Conservation (phyloP, 768 basidiomycete species). For the Hygrocybe punicea region DNA sequence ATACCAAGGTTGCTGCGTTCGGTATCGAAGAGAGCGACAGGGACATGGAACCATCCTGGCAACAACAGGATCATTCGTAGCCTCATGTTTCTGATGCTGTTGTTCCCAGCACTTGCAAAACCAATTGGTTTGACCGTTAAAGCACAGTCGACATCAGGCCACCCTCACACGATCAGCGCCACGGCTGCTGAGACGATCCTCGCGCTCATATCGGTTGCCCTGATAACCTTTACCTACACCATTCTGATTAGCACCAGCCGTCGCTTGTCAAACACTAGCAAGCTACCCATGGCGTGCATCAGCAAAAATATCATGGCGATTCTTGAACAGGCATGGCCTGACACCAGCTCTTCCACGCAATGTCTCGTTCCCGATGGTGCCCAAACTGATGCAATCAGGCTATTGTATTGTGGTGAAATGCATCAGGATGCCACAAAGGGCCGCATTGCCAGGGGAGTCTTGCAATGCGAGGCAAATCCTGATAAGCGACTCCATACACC, state of each 20-base stretch:
- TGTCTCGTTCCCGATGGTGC: not conserved
- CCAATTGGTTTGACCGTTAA: not conserved
- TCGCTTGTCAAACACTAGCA: not conserved
- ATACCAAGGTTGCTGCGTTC: too few species aligned
- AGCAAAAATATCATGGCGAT: not conserved
- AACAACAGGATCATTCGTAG: not conserved
- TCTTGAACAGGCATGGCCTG: not conserved
- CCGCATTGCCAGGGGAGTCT: not conserved
- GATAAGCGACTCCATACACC: not conserved
- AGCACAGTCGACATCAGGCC: not conserved
- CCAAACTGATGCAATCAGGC: not conserved
- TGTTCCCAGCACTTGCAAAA: not conserved
- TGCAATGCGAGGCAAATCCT: not conserved
- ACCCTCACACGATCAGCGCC: not conserved
- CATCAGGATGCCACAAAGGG: not conserved
- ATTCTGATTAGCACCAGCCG: not conserved
- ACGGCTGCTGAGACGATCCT: not conserved
- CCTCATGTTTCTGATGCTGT: not conserved
- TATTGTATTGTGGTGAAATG: not conserved
- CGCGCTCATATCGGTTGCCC: not conserved
- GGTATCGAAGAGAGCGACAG: too few species aligned
- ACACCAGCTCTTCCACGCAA: not conserved
- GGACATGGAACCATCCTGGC: too few species aligned
- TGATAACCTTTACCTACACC: not conserved
- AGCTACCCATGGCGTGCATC: not conserved